These are phyloP conservation scores for Ceratobasidium sp. DNA, from an alignment of 1,284 basidiomycete species.

Conservation along the genomic window DNA sequence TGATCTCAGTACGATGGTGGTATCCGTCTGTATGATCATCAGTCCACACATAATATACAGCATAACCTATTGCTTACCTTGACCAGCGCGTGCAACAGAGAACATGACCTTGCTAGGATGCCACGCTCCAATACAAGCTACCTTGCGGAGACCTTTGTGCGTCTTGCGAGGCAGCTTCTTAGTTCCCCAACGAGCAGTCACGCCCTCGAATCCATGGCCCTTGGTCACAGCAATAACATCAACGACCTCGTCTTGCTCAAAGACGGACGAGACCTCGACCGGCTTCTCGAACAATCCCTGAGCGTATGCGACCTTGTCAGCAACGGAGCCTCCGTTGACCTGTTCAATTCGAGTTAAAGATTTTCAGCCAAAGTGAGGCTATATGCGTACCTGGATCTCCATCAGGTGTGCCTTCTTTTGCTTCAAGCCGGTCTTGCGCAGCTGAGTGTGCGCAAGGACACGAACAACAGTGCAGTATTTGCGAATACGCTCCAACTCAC, in stretches of 20 bases:
- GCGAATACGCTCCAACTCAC: constrained; percentile 99
- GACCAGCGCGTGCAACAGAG: constrained; percentile 99
- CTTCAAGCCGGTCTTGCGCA: constrained; percentile 95
- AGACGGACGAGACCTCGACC: constrained; percentile 83
- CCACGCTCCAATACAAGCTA: constrained; percentile 99
- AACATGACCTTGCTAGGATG: constrained; percentile 99
- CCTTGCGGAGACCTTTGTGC: constrained; percentile 99
- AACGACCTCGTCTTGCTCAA: constrained; percentile 97
- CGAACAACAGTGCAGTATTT: constrained; percentile 99
- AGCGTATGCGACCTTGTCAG: constrained; percentile 98
- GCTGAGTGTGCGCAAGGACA: constrained; percentile 98
- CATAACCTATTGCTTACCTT: constrained; percentile 66
- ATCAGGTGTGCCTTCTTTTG: constrained; percentile 99
- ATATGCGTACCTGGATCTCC: constrained; percentile 82
- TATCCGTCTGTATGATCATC: constrained; percentile 77
- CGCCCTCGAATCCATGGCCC: constrained; percentile 99
- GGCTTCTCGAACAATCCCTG: constrained; percentile 98
- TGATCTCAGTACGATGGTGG: constrained; percentile 97
- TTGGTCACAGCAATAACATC: constrained; percentile 99
- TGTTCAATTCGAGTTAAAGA: neutral
- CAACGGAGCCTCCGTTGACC: constrained; percentile 95
- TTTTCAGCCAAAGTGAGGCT: neutral
- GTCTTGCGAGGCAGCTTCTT: constrained; percentile 99
- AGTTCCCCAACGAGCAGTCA: constrained; percentile 98
- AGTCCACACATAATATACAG: constrained; percentile 43